phyloP scores from a whole-genome alignment of 179 eudicot species.

The Amaranthus tricolor region DNA sequence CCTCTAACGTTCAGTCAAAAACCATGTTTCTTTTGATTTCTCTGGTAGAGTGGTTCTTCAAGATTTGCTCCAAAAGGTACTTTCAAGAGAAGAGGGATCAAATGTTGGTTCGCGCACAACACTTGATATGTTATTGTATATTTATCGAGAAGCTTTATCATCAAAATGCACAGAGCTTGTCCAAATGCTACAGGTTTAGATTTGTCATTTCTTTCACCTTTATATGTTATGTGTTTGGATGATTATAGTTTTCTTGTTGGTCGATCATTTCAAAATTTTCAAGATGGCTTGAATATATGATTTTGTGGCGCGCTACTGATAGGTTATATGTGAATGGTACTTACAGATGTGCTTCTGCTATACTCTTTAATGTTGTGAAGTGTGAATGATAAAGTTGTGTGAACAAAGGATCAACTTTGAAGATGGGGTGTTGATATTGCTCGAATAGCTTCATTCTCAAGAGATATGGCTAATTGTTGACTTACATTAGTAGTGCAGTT shows the following conservation, averaged over 20 bases:
- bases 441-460: background rate
- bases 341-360: conserved; percentile 12
- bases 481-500: background rate
- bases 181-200: conserved; percentile 79
- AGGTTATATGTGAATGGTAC: background rate
- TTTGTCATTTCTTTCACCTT: conserved; percentile 7
- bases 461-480: background rate
- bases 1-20: conserved; percentile 6
- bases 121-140: conserved; percentile 54
- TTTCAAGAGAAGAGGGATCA: conserved; percentile 47
- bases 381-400: too few relatives aligned
- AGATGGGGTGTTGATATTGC: background rate
- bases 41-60: conserved; percentile 64
- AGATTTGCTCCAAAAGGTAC: conserved; percentile 71
- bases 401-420: conserved; percentile 1
- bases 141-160: conserved; percentile 74
- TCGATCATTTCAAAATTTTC: conserved; percentile 2
- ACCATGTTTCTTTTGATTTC: conserved; percentile 32
- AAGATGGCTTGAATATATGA: conserved; percentile 7
- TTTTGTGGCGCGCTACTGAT: conserved; percentile 9
- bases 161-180: conserved; percentile 67
- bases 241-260: background rate
- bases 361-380: background rate
- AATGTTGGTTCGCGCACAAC: conserved; percentile 56
- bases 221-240: background rate